Evolutionary conservation across 108 stramenopile species (phyloP), one percentile per base, ranked within the genome.

Genomic region (Discostella pseudostelligera): DNA sequence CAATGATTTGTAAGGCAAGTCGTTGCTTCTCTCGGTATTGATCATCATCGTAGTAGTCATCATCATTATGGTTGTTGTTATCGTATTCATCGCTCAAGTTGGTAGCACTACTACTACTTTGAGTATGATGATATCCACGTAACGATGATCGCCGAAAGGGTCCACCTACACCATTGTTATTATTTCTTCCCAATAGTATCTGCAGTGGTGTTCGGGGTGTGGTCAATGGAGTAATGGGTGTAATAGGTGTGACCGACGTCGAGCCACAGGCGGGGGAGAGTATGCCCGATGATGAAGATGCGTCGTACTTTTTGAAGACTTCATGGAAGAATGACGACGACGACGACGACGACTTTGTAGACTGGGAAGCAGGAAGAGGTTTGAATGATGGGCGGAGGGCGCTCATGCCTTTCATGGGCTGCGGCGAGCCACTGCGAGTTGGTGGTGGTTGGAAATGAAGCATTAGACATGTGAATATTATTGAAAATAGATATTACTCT

Each of bases 1-100:
- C 37, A 32, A 76, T 58, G 2, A 76, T 40, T 29, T 76, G 58
- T 22, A 76, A 59, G 0, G 74, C 74, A 10, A 76, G n/a, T 0
- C 51, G 74, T 44, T 68, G 66, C 40, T 68, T 59, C 55, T 62
- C 57, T 9, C 45, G 60, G 43, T 73, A 39, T 29, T 65, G 51
- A 54, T 70, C 42, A 4, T 32, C 37, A 26, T 50, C 16, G 9
- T 51, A 16, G 19, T 64, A 20, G 20, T 39, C 14, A 37, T 22
- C 39, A n/a, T n/a, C n/a, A n/a, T n/a, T n/a, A n/a, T n/a, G n/a
- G n/a, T n/a, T n/a, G n/a, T n/a, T n/a, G n/a, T n/a, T n/a, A n/a
- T 51, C 28, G 19, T 64, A 20, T 37, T 39, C 14, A 37, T 22
- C 39, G 25, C 62, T 39, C 50, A 10, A n/a, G 11, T 12, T 29